A percentile compares a stretch with the other conserved stretches of the same genome.
Evolutionary conservation across 2,329 filamentous ascomycete genomes (phyloP).

Genomic region (Hypoxylon sp.): DNA sequence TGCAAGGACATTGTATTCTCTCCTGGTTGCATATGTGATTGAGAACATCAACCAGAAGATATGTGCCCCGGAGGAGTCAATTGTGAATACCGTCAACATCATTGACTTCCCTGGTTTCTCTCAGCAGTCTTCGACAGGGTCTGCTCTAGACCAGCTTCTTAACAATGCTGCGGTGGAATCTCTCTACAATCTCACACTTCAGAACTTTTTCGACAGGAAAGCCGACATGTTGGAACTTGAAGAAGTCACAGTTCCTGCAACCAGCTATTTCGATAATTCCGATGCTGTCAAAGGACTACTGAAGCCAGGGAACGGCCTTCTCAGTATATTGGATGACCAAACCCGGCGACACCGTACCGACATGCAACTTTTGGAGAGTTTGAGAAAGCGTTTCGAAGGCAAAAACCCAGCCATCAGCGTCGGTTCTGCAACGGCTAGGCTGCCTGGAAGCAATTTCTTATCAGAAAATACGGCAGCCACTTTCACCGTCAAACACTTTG

Average conservation of each 20-base stretch:
- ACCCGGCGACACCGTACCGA: conserved; percentile 90
- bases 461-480: conserved; percentile 83
- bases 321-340: conserved; percentile 96
- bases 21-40: conserved; percentile 93
- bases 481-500: conserved; percentile 95
- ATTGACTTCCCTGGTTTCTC: conserved; percentile 97
- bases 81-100: conserved; percentile 93
- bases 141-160: conserved; percentile 89
- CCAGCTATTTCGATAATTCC: conserved; percentile 97
- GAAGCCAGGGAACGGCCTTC: conserved; percentile 90
- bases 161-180: conserved; percentile 95
- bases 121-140: conserved; percentile 85
- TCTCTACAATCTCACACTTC: conserved; percentile 91
- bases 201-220: conserved; percentile 96
- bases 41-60: conserved; percentile 92
- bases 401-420: conserved; percentile 93
- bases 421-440: conserved; percentile 77
- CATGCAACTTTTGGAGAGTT: conserved; percentile 87
- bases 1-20: conserved; percentile 90
- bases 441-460: conserved; percentile 90
- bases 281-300: conserved; percentile 92
- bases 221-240: conserved; percentile 94
- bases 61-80: conserved; percentile 87
- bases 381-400: conserved; percentile 92
- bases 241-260: conserved; percentile 89